Percentiles rank a stretch among this genome's conserved stretches.
phyloP scores from a whole-genome alignment of 148 eudicot species.

The Spergularia marina region DNA sequence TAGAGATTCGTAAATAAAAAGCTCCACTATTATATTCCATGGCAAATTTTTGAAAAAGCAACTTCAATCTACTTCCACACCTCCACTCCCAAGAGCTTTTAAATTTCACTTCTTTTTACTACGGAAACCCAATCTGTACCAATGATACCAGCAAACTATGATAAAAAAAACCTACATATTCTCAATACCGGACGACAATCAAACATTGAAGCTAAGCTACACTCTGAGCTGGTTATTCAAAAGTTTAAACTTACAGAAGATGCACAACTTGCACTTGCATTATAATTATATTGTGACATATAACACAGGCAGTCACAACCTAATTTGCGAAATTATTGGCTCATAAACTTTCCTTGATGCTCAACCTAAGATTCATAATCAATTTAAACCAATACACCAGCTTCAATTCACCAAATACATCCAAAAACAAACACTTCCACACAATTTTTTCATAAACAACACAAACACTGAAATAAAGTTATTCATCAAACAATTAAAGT shows the following conservation, averaged over 20 bases:
- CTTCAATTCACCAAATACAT: background rate
- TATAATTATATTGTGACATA: too few relatives aligned
- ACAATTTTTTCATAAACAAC: too few relatives aligned
- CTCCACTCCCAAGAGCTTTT: background rate
- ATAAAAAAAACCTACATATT: background rate
- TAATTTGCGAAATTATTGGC: background rate
- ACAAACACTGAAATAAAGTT: too few relatives aligned
- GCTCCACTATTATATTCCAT: background rate
- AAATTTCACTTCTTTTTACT: background rate
- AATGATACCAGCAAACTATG: background rate
- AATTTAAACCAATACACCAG: background rate
- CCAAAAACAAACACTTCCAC: too few relatives aligned
- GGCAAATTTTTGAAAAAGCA: background rate
- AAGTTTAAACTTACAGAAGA: background rate
- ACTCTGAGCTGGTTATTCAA: background rate
- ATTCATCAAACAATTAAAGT: too few relatives aligned
- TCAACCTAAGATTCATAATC: background rate
- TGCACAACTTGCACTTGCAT: too few relatives aligned
- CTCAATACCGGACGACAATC: background rate
- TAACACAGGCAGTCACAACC: too few relatives aligned
- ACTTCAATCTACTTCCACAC: background rate
- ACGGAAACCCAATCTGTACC: background rate
- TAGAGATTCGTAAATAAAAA: background rate
- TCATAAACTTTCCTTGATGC: background rate
- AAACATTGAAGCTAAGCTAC: background rate